Conservation (phyloP, 2,329 filamentous ascomycete genomes). For the Sporothrix euskadiensis region DNA sequence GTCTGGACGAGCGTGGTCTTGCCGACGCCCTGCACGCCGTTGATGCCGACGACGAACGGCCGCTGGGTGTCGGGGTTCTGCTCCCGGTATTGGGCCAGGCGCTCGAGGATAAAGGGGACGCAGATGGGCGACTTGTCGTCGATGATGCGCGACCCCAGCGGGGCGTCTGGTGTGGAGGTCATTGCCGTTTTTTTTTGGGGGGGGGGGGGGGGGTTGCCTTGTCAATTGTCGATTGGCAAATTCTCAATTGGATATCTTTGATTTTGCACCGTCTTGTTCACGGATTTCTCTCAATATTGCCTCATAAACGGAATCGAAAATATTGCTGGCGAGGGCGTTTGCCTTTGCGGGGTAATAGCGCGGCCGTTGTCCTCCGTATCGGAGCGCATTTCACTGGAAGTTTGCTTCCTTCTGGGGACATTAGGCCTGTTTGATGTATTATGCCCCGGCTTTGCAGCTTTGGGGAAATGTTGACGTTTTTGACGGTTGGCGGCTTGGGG, state of each 20-base stretch:
- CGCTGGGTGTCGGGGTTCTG: constrained; percentile 37
- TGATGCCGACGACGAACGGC: constrained; percentile 84
- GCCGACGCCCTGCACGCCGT: constrained; percentile 87
- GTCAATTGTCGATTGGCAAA: not conserved
- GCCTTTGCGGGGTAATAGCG: not conserved
- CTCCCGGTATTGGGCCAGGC: constrained; percentile 41
- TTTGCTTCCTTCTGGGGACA: not conserved
- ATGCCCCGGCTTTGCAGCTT: not conserved
- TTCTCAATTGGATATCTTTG: too few relatives aligned
- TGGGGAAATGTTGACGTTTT: not conserved
- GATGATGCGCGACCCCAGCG: constrained; percentile 49
- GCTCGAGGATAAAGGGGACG: constrained; percentile 72
- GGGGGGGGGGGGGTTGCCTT: not conserved
- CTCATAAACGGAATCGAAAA: not conserved
- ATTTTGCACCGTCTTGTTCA: not conserved
- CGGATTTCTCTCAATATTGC: not conserved
- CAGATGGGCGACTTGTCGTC: constrained; percentile 79
- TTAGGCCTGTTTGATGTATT: constrained; percentile 7
- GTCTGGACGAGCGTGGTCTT: constrained; percentile 83
- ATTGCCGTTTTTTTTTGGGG: constrained; percentile 6
- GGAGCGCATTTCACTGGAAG: not conserved
- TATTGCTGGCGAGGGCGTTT: not conserved
- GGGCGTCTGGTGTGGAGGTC: constrained; percentile 36
- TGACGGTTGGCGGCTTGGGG: not conserved
- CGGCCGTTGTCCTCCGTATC: not conserved